Base-by-base conservation (phyloP, 805 yeast genomes). In the Yarrowia osloensis region DNA sequence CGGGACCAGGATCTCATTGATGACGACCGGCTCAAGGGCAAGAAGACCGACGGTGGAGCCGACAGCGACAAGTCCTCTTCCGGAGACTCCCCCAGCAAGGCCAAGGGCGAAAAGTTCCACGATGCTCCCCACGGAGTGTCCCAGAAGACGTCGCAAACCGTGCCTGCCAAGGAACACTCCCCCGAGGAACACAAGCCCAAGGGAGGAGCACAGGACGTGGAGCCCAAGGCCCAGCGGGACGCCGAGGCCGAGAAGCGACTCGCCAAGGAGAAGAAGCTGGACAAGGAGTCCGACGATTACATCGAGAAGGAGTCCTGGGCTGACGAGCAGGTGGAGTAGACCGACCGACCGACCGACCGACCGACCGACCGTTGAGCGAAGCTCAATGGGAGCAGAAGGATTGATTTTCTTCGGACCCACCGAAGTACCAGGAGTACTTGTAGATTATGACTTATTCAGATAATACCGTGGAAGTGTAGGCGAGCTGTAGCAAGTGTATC, bases 181-280 rank as follows among this genome's bases (percentile, higher is more conserved):
- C 40, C 40, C 17, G 40, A 37, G 19, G 40, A 37, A 37, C 40
- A 37, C 42, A 39, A 39, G 42, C 26, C 13, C 26, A 13, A 37
- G 22, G n/a, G n/a, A 17, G 35, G 35, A 3, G 33, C 21, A 2
- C 33, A 35, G 42, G 61, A 54, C 31, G 61, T 54, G 29, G 22
- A 15, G 61, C 42, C 44, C 61, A 54, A 54, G 61, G 44, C 42
- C 12, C 33, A 54, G 44, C 44, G 61, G n/a, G 44, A 37, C 1
- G 61, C 42, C 13, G 44, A 54, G 31, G 61, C 44, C 22, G 61
- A 54, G 61, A 19, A 22, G 31, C 29, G 44, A 17, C 61, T 54
- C 33, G 24, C 21, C 13, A 54, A 54, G 61, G 61, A 54, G 61
- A 24, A 54, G 44, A 54, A 54, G 61, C 44, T 54, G 28, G 61